phyloP scores from a whole-genome alignment of 1,139 yeast genomes.

The Saccharomyces hybrid region DNA sequence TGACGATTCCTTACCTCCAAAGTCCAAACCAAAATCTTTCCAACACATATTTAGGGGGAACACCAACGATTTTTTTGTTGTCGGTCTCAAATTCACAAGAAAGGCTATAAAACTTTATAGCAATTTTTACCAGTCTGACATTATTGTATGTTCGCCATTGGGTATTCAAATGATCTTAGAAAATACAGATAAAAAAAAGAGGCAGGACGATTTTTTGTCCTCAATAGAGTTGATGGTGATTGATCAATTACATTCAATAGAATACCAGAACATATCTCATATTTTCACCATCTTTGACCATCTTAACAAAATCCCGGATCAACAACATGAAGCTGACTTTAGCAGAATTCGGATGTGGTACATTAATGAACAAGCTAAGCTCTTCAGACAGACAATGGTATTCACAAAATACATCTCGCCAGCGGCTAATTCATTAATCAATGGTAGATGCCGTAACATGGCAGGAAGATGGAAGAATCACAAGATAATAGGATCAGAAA shows the following conservation, averaged over 20 bases:
- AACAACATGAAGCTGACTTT: conserved; percentile 80
- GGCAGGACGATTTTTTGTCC: conserved; percentile 65
- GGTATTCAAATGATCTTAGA: conserved; percentile 74
- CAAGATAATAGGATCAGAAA: conserved; percentile 23
- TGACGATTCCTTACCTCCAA: conserved; percentile 43
- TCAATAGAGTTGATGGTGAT: conserved; percentile 76
- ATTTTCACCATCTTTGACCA: conserved; percentile 62
- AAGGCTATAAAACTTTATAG: conserved; percentile 79
- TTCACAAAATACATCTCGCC: conserved; percentile 76
- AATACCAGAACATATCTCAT: conserved; percentile 94
- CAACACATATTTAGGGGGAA: conserved; percentile 77
- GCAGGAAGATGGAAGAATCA: conserved; percentile 60
- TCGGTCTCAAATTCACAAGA: conserved; percentile 85
- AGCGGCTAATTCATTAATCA: conserved; percentile 59
- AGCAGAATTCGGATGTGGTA: conserved; percentile 90
- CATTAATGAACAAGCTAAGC: conserved; percentile 72
- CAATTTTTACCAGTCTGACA: conserved; percentile 77
- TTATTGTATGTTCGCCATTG: conserved; percentile 85
- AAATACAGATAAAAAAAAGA: conserved; percentile 48
- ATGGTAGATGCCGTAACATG: conserved; percentile 52
- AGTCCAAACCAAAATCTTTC: conserved; percentile 76
- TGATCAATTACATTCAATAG: conserved; percentile 80
- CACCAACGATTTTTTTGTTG: conserved; percentile 82
- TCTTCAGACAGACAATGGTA: conserved; percentile 69
- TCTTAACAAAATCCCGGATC: conserved; percentile 68